Conservation (phyloP, 768 basidiomycete genomes). For the Mycena filopes region DNA sequence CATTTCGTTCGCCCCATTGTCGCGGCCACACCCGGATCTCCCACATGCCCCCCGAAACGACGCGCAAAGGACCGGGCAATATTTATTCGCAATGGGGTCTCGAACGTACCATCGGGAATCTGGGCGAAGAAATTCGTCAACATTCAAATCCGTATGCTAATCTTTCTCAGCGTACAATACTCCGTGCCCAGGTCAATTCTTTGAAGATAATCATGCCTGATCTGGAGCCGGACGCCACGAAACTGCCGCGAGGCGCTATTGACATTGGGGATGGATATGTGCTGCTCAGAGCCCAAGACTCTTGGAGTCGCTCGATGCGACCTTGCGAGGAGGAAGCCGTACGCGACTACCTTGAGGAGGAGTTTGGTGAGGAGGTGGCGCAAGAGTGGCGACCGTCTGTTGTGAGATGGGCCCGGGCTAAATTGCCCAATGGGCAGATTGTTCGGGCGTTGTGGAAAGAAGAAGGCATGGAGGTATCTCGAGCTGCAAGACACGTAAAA, state of each 20-base stretch:
- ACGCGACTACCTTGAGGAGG: neutral
- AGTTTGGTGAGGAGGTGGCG: neutral
- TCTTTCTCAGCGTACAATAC: no score
- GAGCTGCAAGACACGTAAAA: neutral
- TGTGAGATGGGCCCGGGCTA: slow-evolving; percentile 2
- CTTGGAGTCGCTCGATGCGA: neutral
- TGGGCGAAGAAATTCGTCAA: neutral
- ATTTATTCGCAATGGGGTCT: slow-evolving; percentile 44
- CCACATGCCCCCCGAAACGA: slow-evolving; percentile 40
- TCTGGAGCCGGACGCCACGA: neutral
- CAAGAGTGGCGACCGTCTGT: neutral
- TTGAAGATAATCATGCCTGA: slow-evolving; percentile 30
- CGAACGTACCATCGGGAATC: slow-evolving; percentile 33
- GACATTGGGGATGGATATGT: neutral
- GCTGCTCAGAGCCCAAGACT: neutral
- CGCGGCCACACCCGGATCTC: neutral
- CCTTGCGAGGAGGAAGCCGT: neutral
- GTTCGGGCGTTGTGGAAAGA: neutral
- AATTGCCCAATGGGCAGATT: neutral
- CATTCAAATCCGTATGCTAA: no score
- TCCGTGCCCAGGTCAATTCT: slow-evolving; percentile 27
- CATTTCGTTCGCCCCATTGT: slow-evolving; percentile 41
- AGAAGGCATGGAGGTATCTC: neutral
- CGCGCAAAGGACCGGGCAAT: slow-evolving; percentile 35
- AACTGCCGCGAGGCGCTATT: neutral